A percentile compares a stretch with the other conserved stretches of the same genome.
Conservation (phyloP, 495 filamentous ascomycete genomes). For the Neurospora hispaniola region DNA sequence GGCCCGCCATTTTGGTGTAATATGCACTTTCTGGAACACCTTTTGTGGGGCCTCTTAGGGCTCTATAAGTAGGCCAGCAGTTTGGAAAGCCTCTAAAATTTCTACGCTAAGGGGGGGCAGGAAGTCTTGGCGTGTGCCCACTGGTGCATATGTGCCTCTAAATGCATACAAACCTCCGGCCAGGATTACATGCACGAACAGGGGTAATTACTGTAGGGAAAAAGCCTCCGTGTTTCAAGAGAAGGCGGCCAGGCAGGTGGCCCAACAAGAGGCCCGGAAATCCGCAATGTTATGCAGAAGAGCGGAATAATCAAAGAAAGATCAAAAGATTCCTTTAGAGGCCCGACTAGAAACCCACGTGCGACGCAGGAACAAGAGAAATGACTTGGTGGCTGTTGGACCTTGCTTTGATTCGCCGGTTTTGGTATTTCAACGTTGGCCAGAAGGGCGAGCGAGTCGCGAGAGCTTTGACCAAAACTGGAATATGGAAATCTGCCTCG, state of each 20-base stretch:
- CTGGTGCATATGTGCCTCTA: too few species aligned
- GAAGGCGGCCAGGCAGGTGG: background rate
- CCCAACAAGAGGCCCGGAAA: background rate
- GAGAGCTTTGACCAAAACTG: background rate
- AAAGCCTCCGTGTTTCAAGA: background rate
- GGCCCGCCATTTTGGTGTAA: too few species aligned
- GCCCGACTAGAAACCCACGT: background rate
- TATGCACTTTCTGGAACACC: too few species aligned
- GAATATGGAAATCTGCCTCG: background rate
- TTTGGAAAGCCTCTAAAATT: too few species aligned
- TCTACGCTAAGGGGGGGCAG: too few species aligned
- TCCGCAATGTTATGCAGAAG: background rate
- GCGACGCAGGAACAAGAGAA: background rate
- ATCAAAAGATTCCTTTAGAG: background rate
- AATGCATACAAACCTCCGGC: too few species aligned
- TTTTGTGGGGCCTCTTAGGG: too few species aligned
- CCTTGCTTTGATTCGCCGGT: background rate
- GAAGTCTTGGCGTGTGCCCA: too few species aligned
- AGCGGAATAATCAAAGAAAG: background rate
- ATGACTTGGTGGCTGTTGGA: background rate
- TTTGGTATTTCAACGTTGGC: background rate
- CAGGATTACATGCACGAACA: too few species aligned
- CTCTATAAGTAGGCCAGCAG: too few species aligned
- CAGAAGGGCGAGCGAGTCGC: background rate
- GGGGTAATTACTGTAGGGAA: too few species aligned